Conservation (phyloP, 352 stramenopile genomes). For the Pythium brachiatum region DNA sequence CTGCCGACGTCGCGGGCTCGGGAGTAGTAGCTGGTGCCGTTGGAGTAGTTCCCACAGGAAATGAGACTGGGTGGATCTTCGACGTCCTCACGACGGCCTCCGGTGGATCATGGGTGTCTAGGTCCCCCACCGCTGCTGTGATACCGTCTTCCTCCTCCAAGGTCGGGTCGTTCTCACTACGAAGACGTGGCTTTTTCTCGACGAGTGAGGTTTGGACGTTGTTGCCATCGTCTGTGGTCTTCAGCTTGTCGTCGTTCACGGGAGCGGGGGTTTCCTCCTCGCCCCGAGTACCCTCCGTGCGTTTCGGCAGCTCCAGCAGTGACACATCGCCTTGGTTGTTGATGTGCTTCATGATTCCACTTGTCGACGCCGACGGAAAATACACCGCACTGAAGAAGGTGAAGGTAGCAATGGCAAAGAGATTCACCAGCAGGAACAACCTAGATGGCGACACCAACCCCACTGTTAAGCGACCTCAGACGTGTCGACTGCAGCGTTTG, state of each 20-base stretch:
- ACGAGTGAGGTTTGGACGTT: slow-evolving; percentile 1
- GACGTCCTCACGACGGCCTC: background rate
- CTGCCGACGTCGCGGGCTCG: background rate
- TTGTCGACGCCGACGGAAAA: slow-evolving; percentile 37
- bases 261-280: background rate
- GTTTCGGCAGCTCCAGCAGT: slow-evolving; percentile 12
- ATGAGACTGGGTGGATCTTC: background rate
- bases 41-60: background rate
- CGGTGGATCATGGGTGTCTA: background rate
- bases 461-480: too few relatives aligned
- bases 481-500: too few relatives aligned
- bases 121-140: background rate
- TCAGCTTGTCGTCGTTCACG: background rate
- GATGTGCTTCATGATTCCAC: slow-evolving; percentile 36
- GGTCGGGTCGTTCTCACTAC: background rate
- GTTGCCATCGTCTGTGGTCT: background rate
- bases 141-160: background rate
- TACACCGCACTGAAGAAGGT: slow-evolving; percentile 54
- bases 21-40: background rate
- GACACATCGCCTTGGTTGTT: slow-evolving; percentile 34
- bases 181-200: slow-evolving; percentile 3
- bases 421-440: slow-evolving; percentile 43
- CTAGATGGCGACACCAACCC: slow-evolving; percentile 3
- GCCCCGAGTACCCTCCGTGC: background rate
- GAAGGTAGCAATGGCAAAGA: slow-evolving; percentile 41